Evolutionary conservation across 2,329 filamentous ascomycete genomes (phyloP).

Genomic region (Pseudopithomyces maydicus): DNA sequence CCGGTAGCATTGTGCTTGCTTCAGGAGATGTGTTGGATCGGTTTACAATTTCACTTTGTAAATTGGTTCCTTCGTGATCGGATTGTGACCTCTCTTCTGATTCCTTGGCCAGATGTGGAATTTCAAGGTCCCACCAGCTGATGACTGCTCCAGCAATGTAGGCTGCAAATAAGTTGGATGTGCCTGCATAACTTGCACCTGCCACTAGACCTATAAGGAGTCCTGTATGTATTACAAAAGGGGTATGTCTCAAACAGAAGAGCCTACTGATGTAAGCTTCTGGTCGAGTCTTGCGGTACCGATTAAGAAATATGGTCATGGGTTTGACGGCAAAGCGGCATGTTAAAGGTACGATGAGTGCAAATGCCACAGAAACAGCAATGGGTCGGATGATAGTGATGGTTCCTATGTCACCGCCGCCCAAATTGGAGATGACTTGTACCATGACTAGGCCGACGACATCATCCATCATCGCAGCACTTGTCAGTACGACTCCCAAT

Average conservation of each 20-base stretch:
- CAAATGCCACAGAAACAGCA: conserved; percentile 60
- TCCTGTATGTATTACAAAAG: conserved; percentile 54
- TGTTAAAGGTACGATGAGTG: conserved; percentile 51
- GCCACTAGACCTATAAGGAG: conserved; percentile 58
- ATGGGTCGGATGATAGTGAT: conserved; percentile 57
- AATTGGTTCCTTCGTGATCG: not conserved
- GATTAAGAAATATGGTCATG: conserved; percentile 43
- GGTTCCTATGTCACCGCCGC: conserved; percentile 48
- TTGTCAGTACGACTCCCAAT: conserved; percentile 67
- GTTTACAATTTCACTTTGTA: not conserved
- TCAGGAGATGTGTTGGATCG: not conserved
- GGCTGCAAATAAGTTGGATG: conserved; percentile 66
- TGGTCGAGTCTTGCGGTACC: conserved; percentile 27
- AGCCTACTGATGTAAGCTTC: conserved; percentile 25
- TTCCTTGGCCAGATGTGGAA: conserved; percentile 28
- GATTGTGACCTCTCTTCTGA: no score
- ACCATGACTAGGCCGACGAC: conserved; percentile 79
- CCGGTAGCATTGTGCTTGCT: not conserved
- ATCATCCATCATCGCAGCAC: conserved; percentile 82
- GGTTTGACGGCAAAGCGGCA: conserved; percentile 56
- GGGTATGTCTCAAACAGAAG: conserved; percentile 39
- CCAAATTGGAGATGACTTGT: conserved; percentile 72
- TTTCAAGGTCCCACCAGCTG: conserved; percentile 63
- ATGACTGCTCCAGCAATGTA: conserved; percentile 63
- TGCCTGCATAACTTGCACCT: conserved; percentile 63